Evolutionary conservation across 2,329 filamentous ascomycete species (phyloP).

Genomic region (Capronia americana): DNA sequence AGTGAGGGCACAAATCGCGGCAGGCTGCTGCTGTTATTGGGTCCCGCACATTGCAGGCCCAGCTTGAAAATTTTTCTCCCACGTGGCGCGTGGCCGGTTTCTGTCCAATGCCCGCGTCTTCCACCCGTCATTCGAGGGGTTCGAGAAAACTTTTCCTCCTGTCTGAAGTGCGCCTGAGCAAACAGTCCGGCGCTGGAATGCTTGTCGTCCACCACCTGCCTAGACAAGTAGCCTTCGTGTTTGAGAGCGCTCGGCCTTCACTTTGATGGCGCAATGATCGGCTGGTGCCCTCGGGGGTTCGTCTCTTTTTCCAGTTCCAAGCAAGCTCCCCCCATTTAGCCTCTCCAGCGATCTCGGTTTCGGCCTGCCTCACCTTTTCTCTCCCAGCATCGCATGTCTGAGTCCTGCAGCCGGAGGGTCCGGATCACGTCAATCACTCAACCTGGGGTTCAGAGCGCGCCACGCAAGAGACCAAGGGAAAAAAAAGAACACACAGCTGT

Average conservation of each 20-base stretch:
- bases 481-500: neutral
- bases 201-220: neutral
- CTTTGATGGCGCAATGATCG: slow-evolving; percentile 27
- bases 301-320: slow-evolving; percentile 19
- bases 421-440: slow-evolving; percentile 10
- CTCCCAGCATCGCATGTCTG: neutral
- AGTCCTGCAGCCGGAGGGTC: slow-evolving; percentile 4
- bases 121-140: neutral
- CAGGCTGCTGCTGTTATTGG: slow-evolving; percentile 24
- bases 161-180: neutral
- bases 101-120: slow-evolving; percentile 10
- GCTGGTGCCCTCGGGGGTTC: slow-evolving; percentile 19
- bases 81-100: slow-evolving; percentile 25
- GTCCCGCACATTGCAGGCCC: slow-evolving; percentile 32
- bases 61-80: slow-evolving; percentile 36
- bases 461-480: slow-evolving; percentile 6
- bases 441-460: slow-evolving; percentile 9
- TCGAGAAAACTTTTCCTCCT: slow-evolving; percentile 18
- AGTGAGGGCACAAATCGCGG: slow-evolving; percentile 29
- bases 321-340: slow-evolving; percentile 7
- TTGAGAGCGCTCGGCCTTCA: neutral
- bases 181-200: slow-evolving; percentile 2
- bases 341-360: slow-evolving; percentile 16
- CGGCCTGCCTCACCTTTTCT: neutral
- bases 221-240: neutral